Conservation (phyloP, 345 rosid genomes). For the Gossypium turneri region DNA sequence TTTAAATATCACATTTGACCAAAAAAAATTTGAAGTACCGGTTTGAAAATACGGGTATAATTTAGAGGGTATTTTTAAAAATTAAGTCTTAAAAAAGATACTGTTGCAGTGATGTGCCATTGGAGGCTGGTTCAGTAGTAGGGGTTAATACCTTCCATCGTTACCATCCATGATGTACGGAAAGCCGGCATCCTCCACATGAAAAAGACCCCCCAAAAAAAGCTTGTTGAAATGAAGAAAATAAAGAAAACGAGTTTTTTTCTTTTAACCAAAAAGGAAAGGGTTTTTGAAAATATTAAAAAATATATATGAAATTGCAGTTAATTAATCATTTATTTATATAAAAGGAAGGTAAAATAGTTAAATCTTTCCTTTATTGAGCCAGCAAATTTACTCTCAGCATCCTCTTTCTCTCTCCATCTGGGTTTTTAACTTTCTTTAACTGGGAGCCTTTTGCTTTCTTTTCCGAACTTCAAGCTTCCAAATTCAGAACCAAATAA, state of each 20-base stretch:
- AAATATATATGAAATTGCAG: no score
- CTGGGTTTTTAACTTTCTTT: conserved; percentile 1
- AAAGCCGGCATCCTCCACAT: not conserved
- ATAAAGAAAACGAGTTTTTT: no score
- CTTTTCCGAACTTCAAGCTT: conserved; percentile 14
- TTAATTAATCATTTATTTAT: not conserved
- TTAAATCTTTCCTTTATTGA: not conserved
- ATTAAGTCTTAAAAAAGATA: no score
- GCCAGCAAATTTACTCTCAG: not conserved
- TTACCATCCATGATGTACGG: not conserved
- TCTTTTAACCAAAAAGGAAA: no score
- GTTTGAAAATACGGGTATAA: no score
- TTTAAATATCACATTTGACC: no score
- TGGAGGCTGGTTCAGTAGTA: not conserved
- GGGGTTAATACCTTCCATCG: not conserved
- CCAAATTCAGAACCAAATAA: not conserved
- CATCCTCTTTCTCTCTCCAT: not conserved
- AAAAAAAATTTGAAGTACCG: no score
- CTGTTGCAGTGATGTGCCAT: not conserved
- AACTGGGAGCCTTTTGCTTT: conserved; percentile 16
- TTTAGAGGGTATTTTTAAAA: no score
- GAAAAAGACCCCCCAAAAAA: not conserved
- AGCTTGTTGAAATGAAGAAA: not conserved
- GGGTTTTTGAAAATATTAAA: no score
- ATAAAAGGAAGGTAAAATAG: not conserved